Evolutionary conservation across 257 asterid genomes (phyloP).

Genomic region (Haberlea rhodopensis): DNA sequence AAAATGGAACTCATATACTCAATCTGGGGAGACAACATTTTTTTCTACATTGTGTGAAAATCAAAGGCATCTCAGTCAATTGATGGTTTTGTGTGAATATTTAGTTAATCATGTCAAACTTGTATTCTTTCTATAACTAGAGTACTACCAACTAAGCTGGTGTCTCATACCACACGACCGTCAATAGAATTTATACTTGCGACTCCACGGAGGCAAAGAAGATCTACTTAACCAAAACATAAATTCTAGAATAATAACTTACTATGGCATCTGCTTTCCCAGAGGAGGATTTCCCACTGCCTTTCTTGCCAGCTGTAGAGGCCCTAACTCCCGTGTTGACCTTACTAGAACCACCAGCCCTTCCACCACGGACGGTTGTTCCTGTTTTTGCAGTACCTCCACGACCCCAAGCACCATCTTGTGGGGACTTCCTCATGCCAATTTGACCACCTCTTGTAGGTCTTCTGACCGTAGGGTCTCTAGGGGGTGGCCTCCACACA

Average conservation of each 20-base stretch:
- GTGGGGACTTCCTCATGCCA: conserved; percentile 80
- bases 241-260: conserved; percentile 33
- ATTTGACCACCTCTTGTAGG: conserved; percentile 66
- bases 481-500: conserved; percentile 98
- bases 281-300: conserved; percentile 55
- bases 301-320: conserved; percentile 76
- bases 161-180: not conserved
- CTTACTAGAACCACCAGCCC: conserved; percentile 68
- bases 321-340: conserved; percentile 62
- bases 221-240: not conserved
- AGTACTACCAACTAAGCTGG: not conserved
- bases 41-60: not conserved
- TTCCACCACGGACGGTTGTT: conserved; percentile 81
- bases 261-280: conserved; percentile 72
- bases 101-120: conserved; percentile 17
- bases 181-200: too few species aligned
- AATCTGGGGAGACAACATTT: not conserved
- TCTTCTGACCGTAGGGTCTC: conserved; percentile 70
- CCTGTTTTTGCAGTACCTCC: conserved; percentile 51
- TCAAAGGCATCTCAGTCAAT: not conserved
- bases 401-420: conserved; percentile 90
- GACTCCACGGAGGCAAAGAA: too few species aligned
- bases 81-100: not conserved
- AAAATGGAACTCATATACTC: not conserved
- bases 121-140: conserved; percentile 16